Percentiles rank a stretch among this genome's conserved stretches.
Evolutionary conservation across 169 alveolate genomes (phyloP).

Genomic region (Eimeria necatrix): DNA sequence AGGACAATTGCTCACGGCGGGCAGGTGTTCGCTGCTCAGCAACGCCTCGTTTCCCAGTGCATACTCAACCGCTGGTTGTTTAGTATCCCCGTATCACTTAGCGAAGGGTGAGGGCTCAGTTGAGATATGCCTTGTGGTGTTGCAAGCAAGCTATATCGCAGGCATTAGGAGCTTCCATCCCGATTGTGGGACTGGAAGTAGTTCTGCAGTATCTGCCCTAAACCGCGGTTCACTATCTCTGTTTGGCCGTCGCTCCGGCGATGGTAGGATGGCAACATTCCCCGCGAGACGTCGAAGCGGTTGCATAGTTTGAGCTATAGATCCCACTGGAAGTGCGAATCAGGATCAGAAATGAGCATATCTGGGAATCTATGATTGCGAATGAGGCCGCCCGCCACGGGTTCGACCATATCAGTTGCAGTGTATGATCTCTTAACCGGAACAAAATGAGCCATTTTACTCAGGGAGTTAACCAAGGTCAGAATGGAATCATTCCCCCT

Average conservation of each 20-base stretch:
- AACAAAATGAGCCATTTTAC: neutral
- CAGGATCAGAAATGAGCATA: neutral
- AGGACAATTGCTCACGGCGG: neutral
- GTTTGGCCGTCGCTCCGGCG: neutral
- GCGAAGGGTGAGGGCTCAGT: neutral
- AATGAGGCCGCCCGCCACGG: neutral
- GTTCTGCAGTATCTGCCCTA: neutral
- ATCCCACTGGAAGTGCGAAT: neutral
- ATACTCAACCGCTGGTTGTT: too few relatives aligned
- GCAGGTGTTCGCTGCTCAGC: neutral
- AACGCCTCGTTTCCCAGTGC: too few relatives aligned
- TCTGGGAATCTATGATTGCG: neutral
- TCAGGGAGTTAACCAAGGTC: neutral
- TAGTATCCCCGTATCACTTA: too few relatives aligned
- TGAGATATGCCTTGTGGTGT: neutral
- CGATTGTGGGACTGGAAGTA: neutral
- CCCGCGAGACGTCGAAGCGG: neutral
- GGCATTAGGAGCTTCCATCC: neutral
- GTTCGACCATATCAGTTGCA: neutral
- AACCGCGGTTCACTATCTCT: neutral
- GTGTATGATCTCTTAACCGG: neutral
- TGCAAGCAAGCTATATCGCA: neutral
- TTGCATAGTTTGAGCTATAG: neutral
- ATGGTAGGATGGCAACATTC: neutral
- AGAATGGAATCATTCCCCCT: neutral